Base-by-base conservation (phyloP, 495 filamentous ascomycete species). In the Penicillium bovifimosum region DNA sequence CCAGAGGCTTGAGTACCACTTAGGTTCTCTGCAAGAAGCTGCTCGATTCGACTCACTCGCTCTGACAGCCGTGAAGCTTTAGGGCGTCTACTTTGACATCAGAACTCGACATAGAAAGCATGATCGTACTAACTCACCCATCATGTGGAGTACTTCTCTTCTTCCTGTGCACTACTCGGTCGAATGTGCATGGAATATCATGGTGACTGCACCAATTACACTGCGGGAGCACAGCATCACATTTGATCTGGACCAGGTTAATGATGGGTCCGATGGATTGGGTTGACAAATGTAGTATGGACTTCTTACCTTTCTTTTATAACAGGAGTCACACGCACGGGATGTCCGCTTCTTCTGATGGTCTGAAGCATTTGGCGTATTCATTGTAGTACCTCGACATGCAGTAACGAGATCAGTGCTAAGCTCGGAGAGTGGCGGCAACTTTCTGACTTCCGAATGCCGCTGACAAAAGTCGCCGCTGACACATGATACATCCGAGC, bases 121-220 rank as follows among this genome's bases (percentile, higher is more conserved):
- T 5, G 41, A 18, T 20, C n/a, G 24, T 17, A 28, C 6, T 3
- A 2, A 16, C 63, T 61, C 59, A 70, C 66, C 49, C 31, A 26
- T 39, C 58, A 44, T 63, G 52, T 26, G 47, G 52, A 11, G 47
- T 47, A 2, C 50, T 46, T 46, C 75, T 75, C 17, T 68, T 61
- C 57, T 65, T 72, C 33, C 68, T 60, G 38, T 62, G 64, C 26
- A 67, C 61, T 1, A 66, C 60, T 24, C 75, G 63, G 40, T 71
- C 64, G 52, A 76, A 78, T 1, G 76, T 78, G 59, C 77, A 80
- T 11, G 69, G 55, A 4, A 73, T 66, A 43, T 72, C 63, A 53
- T 80, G 77, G 55, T 79, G 75, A 45, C 65, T 69, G 49, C 77
- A 80, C 77, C 77, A 80, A 59, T 80, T 75, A 64, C 77, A 80